phyloP scores from a whole-genome alignment of 2,329 filamentous ascomycete genomes.

The Aspergillus pseudotamarii region DNA sequence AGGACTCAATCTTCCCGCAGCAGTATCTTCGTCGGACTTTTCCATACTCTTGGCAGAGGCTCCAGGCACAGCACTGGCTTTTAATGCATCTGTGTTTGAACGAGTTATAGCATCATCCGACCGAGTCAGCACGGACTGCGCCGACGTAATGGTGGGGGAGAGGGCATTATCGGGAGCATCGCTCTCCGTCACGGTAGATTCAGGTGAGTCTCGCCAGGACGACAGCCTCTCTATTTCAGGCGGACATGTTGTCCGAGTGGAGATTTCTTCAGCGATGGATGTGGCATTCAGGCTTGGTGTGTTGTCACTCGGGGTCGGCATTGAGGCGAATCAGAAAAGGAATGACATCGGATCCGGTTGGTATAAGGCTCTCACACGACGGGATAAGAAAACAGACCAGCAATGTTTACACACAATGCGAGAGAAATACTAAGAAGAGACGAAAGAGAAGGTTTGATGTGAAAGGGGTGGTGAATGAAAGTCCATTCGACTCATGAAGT shows the following conservation, averaged over 20 bases:
- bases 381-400: conserved; percentile 9
- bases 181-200: conserved; percentile 25
- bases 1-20: conserved; percentile 36
- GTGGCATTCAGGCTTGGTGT: conserved; percentile 44
- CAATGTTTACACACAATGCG: conserved; percentile 18
- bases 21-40: conserved; percentile 35
- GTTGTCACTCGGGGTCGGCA: conserved; percentile 54
- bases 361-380: conserved; percentile 9
- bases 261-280: conserved; percentile 48
- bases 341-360: conserved; percentile 38
- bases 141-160: conserved; percentile 26
- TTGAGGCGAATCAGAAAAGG: conserved; percentile 44
- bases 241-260: conserved; percentile 53
- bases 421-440: conserved; percentile 7
- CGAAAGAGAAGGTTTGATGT: conserved; percentile 4
- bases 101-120: conserved; percentile 30
- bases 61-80: conserved; percentile 24
- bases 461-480: conserved; percentile 17
- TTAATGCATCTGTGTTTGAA: conserved; percentile 29
- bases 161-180: conserved; percentile 33
- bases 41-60: conserved; percentile 28
- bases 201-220: conserved; percentile 36
- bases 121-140: conserved; percentile 30
- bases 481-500: conserved; percentile 12
- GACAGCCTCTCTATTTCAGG: conserved; percentile 46